Conservation (phyloP, 2,329 filamentous ascomycete genomes). For the Phaeomoniella chlamydospora region DNA sequence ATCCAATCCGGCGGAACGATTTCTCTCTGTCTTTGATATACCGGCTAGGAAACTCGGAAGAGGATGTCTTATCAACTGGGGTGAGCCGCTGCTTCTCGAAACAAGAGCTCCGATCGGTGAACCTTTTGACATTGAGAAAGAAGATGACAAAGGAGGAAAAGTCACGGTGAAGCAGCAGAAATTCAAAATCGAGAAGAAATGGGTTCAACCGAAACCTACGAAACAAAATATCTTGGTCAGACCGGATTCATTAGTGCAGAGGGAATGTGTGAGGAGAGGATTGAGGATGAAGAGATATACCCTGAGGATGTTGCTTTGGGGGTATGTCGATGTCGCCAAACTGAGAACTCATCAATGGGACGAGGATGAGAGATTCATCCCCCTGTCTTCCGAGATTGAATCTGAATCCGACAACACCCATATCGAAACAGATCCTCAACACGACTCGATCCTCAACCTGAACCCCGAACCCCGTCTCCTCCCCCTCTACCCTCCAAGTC, state of each 20-base stretch:
- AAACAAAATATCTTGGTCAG: constrained; percentile 9
- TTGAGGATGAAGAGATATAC: constrained; percentile 8
- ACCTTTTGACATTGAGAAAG: no score
- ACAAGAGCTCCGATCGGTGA: no score
- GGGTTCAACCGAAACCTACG: constrained; percentile 3
- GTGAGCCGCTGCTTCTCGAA: constrained; percentile 13
- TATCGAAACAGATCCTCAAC: no score
- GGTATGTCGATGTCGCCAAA: no score
- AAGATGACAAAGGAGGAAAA: not conserved
- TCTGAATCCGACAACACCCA: no score
- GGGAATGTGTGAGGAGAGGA: constrained; percentile 11
- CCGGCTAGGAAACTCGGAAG: constrained; percentile 36
- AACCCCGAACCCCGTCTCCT: no score
- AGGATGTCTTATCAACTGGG: constrained; percentile 43
- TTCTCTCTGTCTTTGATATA: constrained; percentile 34
- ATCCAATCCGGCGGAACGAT: constrained; percentile 5
- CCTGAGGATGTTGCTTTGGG: constrained; percentile 8
- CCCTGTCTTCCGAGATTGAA: no score
- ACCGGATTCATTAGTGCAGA: constrained; percentile 13
- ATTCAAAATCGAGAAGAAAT: constrained; percentile 1
- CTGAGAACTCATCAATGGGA: no score
- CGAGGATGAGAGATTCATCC: no score
- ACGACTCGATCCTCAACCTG: no score
- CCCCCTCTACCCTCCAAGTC: no score
- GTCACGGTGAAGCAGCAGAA: constrained; percentile 1